These are phyloP conservation scores for Stevia rebaudiana DNA, from an alignment of 140 eudicot genomes.

Conservation along the genomic window DNA sequence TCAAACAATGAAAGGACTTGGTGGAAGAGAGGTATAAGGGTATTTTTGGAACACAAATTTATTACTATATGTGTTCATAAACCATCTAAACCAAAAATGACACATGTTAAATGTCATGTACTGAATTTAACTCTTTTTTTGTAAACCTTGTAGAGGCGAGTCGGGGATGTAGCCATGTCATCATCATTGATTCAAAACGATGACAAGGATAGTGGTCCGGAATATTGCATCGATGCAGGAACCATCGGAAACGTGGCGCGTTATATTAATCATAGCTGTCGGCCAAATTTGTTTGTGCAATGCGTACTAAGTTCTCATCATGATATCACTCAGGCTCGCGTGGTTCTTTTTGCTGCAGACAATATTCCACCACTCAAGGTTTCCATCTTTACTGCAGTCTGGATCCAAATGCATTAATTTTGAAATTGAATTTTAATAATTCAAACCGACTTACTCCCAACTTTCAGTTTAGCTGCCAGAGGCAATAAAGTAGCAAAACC, in stretches of 20 bases:
- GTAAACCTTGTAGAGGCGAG: slow-evolving; percentile 44
- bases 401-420: not conserved
- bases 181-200: slow-evolving; percentile 31
- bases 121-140: not conserved
- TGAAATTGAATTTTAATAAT: no score
- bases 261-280: slow-evolving; percentile 89
- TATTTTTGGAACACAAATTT: not conserved
- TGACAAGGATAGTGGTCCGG: slow-evolving; percentile 57
- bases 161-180: slow-evolving; percentile 57
- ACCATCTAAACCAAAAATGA: not conserved
- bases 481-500: no score
- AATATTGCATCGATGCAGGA: slow-evolving; percentile 85
- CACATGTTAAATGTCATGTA: not conserved
- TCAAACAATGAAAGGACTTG: slow-evolving; percentile 87
- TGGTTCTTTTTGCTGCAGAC: slow-evolving; percentile 85
- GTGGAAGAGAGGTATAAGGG: slow-evolving; percentile 75
- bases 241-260: slow-evolving; percentile 70
- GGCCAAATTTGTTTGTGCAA: slow-evolving; percentile 83
- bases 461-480: no score
- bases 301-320: slow-evolving; percentile 76
- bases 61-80: not conserved
- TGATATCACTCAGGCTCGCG: slow-evolving; percentile 61
- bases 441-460: no score
- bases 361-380: slow-evolving; percentile 92
- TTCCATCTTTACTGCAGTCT: not conserved